Conservation (phyloP, 208 protist species). For the Leishmania tarentolae region DNA sequence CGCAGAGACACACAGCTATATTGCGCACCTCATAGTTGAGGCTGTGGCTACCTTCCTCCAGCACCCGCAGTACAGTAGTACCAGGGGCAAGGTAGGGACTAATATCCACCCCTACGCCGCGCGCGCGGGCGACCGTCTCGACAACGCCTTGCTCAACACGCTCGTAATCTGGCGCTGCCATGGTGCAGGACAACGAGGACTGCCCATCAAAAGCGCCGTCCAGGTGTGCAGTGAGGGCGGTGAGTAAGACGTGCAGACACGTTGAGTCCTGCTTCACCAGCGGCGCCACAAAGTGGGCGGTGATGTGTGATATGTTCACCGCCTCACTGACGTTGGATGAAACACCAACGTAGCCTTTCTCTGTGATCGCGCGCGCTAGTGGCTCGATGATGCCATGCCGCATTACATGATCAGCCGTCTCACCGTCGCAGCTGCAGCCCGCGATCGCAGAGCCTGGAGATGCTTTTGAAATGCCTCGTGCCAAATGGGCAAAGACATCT, state of each 20-base stretch:
- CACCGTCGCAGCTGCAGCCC: not conserved
- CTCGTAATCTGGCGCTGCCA: slow-evolving; percentile 16
- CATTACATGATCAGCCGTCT: slow-evolving; percentile 27
- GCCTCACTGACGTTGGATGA: slow-evolving; percentile 50
- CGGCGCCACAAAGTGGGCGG: slow-evolving; percentile 79
- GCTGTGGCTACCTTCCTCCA: slow-evolving; percentile 50
- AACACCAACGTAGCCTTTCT: slow-evolving; percentile 47
- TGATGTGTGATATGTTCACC: slow-evolving; percentile 66
- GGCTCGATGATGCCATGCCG: slow-evolving; percentile 50
- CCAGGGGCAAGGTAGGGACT: slow-evolving; percentile 45
- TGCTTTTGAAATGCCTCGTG: slow-evolving; percentile 11
- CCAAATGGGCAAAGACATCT: slow-evolving; percentile 73
- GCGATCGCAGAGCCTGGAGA: not conserved
- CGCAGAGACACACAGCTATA: slow-evolving; percentile 64
- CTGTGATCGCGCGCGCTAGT: slow-evolving; percentile 54
- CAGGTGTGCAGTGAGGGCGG: slow-evolving; percentile 9
- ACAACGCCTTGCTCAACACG: slow-evolving; percentile 70
- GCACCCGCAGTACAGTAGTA: slow-evolving; percentile 35
- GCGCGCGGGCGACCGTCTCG: slow-evolving; percentile 73
- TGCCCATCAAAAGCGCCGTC: not conserved
- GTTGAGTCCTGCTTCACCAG: slow-evolving; percentile 51
- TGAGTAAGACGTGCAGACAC: slow-evolving; percentile 32
- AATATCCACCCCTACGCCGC: slow-evolving; percentile 63
- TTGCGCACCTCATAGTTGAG: slow-evolving; percentile 69
- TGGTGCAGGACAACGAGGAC: not conserved